Base-by-base conservation (phyloP, 768 basidiomycete species). In the Pisolithus sp. region DNA sequence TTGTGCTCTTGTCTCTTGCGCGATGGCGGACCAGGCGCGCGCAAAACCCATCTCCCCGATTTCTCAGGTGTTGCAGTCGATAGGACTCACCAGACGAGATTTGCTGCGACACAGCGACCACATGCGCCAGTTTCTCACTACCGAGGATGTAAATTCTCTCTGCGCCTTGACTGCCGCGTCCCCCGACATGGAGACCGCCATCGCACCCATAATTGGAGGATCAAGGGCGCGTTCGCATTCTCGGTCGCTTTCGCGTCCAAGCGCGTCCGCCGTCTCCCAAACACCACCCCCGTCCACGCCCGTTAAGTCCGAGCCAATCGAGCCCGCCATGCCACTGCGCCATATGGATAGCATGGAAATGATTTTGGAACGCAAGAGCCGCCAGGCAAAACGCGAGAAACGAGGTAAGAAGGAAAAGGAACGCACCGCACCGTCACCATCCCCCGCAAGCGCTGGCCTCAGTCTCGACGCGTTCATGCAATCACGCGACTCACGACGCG, bases 51-150 rank as follows among this genome's bases (percentile, higher is more conserved):
- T 65, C 31, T 89, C 87, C 7, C 88, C 88, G 34, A 87, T 88
- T 26, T 85, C 85, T 30, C 80, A 82, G 58, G 77, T 90, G 21
- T 71, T 90, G 34, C 73, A 79, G 59, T 80, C 81, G 17, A 75
- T 90, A 39, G 86, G 87, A 48, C 76, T 90, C 62, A 88, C 89
- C 57, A 79, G 85, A 67, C 82, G 86, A 61, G 88, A 89, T 69
- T 72, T 90, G 51, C 65, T 74, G 59, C 76, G 79, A 63, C 85
- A 80, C 62, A 87, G 83, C 60, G 77, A 84, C 70, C 79, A 88
- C 65, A 89, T 90, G 87, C 83, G 86, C 48, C 81, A 81, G 59
- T 89, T 87, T 72, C 75, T 88, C 58, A 83, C 79, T 31, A 68
- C 80, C 28, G 76, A 82, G 61, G 71, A 72, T 60, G 62, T 70